Evolutionary conservation across 1,284 basidiomycete genomes (phyloP), one percentile per base, ranked within the genome.

Genomic region (Limonomyces culmigenus): DNA sequence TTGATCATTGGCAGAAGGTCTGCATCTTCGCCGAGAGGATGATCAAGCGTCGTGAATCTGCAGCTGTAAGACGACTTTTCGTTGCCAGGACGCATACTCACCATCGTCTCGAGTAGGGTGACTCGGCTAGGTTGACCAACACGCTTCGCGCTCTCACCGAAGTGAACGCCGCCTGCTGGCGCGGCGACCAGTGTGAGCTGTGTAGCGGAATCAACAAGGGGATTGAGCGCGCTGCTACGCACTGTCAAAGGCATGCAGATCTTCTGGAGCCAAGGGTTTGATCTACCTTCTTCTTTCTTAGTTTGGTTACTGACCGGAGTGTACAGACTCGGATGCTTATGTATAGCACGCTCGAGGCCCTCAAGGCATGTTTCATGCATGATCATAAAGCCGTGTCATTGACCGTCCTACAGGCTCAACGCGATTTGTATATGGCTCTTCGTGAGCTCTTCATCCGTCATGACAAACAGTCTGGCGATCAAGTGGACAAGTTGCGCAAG

Each of bases 1-100:
- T 95, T 38, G 85, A 91, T 43, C 77, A 88, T 50, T 89, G 87
- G 80, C 87, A 89, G 48, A 74, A 84, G 46, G 80, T 95, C 50
- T 84, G 79, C 50, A 59, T 84, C 37, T 65, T 89, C 30, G 69
- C 78, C 5, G 89, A 95, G 58, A 74, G 87, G 43, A 71, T 86
- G 43, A 70, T 89, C 37, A 81, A 78, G 57, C 73, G 88, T 56
- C 69, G 81, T 49, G 84, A 88, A 65, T 77, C 80, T 57, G 76
- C 80, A 62, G 77, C 80, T 67, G 80, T 85, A 79, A 70, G 81
- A 61, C 55, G 64, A 63, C 65, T 64, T 68, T 64, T 64, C 60
- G 65, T 32, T 6, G 8, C 30, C 11, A 8, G 6, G 11, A 32
- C 8, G 30, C 8, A 32, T 8, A 32, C 11, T 6, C 30, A 11